A percentile compares a stretch with the other conserved stretches of the same genome.
These are phyloP conservation scores for Closterium sp. DNA, from an alignment of 139 green algal species.

Conservation along the genomic window DNA sequence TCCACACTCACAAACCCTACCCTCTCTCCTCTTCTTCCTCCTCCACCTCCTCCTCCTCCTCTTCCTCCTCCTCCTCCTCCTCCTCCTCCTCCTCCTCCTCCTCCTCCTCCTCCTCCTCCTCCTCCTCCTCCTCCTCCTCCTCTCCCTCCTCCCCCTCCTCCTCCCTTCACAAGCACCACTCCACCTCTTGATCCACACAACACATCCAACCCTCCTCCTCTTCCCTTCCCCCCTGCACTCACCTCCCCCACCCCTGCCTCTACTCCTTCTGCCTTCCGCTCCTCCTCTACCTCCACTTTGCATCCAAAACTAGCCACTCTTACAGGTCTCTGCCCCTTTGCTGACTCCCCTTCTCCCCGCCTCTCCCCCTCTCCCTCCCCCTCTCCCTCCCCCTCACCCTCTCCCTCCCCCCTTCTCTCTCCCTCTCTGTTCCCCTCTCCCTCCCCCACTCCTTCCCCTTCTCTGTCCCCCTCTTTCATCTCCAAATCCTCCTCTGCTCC, in stretches of 20 bases:
- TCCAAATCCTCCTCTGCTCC: not conserved
- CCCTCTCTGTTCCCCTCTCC: not conserved
- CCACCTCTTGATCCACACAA: no score
- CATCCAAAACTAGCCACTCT: no score
- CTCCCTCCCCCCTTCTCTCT: not conserved
- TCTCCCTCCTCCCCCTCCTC: not conserved
- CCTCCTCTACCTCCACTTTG: not conserved
- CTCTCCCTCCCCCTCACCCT: not conserved
- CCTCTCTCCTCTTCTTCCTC: not conserved
- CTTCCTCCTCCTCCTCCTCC: no score
- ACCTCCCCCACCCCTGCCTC: not conserved
- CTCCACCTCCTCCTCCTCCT: not conserved
- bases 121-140: no score
- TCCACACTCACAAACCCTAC: not conserved
- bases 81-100: no score
- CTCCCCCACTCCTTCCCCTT: not conserved
- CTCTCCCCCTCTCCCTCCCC: not conserved
- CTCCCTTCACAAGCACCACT: no score
- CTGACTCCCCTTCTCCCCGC: not conserved
- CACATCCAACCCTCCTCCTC: not conserved
- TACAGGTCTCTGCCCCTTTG: not conserved
- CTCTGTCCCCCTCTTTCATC: not conserved
- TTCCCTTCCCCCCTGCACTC: not conserved
- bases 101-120: no score
- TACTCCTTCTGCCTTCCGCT: not conserved